Conservation (phyloP, 345 rosid genomes). For the Adansonia digitata region DNA sequence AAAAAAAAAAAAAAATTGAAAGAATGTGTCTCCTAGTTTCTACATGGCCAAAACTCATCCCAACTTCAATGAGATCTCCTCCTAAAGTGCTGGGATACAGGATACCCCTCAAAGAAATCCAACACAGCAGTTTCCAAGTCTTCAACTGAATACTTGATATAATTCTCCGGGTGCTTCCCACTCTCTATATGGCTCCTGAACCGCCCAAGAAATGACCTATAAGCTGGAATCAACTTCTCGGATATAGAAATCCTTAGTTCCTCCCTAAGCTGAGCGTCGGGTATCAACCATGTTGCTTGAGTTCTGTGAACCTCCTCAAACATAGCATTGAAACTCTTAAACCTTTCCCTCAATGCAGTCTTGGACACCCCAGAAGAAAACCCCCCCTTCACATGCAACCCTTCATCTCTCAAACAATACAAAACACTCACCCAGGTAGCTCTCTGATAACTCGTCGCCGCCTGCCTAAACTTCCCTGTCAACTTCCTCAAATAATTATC, state of each 20-base stretch:
- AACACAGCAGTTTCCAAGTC: slow-evolving; percentile 76
- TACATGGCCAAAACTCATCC: background rate
- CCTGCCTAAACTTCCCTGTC: slow-evolving; percentile 70
- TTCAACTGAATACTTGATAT: slow-evolving; percentile 78
- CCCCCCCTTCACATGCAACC: slow-evolving; percentile 71
- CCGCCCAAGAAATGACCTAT: slow-evolving; percentile 86
- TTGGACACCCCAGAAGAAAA: slow-evolving; percentile 87
- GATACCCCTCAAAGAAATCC: slow-evolving; percentile 90
- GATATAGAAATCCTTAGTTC: slow-evolving; percentile 84
- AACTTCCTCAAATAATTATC: slow-evolving; percentile 71
- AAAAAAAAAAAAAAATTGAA: too few relatives aligned
- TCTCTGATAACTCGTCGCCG: slow-evolving; percentile 78
- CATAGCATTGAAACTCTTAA: slow-evolving; percentile 78
- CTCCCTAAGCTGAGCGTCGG: slow-evolving; percentile 79
- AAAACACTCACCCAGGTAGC: slow-evolving; percentile 84
- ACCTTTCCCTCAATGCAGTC: slow-evolving; percentile 79
- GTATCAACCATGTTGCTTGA: slow-evolving; percentile 78
- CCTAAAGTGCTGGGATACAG: slow-evolving; percentile 67
- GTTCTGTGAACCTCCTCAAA: slow-evolving; percentile 87
- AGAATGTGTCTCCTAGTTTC: too few relatives aligned
- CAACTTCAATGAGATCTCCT: slow-evolving; percentile 60
- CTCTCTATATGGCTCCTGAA: slow-evolving; percentile 89
- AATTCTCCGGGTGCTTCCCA: slow-evolving; percentile 90
- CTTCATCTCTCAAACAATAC: slow-evolving; percentile 83
- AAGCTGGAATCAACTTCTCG: slow-evolving; percentile 84